phyloP scores from a whole-genome alignment of 176 grass and related monocot species.

The Phragmites australis region DNA sequence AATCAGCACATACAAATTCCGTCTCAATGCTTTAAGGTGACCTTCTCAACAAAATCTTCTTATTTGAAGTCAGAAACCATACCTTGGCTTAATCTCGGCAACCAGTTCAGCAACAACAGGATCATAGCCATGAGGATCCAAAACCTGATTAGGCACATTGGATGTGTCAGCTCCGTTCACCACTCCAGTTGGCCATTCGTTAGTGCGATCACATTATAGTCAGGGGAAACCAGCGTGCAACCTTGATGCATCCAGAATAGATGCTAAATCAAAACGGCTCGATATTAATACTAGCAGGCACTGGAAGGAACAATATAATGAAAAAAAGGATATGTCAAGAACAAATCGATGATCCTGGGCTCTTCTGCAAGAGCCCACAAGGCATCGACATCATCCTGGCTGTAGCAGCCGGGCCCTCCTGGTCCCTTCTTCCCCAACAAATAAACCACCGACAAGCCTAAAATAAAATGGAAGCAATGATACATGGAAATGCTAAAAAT shows the following conservation, averaged over 20 bases:
- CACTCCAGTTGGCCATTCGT: slow-evolving; percentile 89
- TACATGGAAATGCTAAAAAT: not conserved
- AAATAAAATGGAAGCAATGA: not conserved
- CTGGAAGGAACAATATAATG: not conserved
- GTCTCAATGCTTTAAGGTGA: slow-evolving; percentile 16
- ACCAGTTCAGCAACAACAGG: slow-evolving; percentile 67
- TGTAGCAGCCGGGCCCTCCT: slow-evolving; percentile 63
- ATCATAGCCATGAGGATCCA: slow-evolving; percentile 64
- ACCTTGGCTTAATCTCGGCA: slow-evolving; percentile 87
- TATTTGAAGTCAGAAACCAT: slow-evolving; percentile 12
- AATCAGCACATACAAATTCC: not conserved
- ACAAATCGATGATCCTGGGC: slow-evolving; percentile 69
- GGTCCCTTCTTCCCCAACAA: slow-evolving; percentile 59
- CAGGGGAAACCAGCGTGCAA: slow-evolving; percentile 41
- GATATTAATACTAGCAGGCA: slow-evolving; percentile 4
- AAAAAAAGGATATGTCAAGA: slow-evolving; percentile 89
- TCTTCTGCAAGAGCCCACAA: slow-evolving; percentile 79
- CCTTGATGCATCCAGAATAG: slow-evolving; percentile 6
- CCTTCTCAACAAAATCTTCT: not conserved
- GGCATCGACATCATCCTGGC: slow-evolving; percentile 80
- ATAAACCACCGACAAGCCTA: slow-evolving; percentile 83
- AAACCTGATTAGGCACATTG: slow-evolving; percentile 44
- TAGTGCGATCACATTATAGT: slow-evolving; percentile 56
- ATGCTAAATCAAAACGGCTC: not conserved
- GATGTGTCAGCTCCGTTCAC: slow-evolving; percentile 60